Evolutionary conservation across 176 grass and related monocot genomes (phyloP), one percentile per base, ranked within the genome.

Genomic region (Oryza meridionalis): DNA sequence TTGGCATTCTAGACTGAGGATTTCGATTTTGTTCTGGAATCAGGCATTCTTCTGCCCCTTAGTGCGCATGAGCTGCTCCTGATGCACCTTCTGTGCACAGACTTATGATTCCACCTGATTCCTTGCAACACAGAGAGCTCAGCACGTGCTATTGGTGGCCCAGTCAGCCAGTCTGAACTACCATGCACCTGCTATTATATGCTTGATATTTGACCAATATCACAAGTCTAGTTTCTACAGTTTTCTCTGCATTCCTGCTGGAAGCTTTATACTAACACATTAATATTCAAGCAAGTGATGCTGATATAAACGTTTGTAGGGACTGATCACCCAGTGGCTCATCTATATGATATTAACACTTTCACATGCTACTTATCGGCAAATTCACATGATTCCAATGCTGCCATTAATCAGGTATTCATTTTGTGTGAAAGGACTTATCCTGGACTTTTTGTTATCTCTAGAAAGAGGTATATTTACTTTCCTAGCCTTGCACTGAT

Each of bases 341-440:
- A 98, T 90, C 81, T 98, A 33, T 98, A 95, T 77, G 96, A 95
- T 89, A 87, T 95, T 80, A 98, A 94, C 84, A 98, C 91, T 93
- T 98, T 98, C 84, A 88, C 87, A 86, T 95, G 96, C 87, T 98
- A 85, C 81, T 92, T 98, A 85, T 86, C 91, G 29, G 80, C 91
- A 85, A 92, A 95, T 79, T 50, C 74, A 11, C 89, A 89, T 67
- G 93, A 94, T 46, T 84, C 73, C 81, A 92, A 68, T 90, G 84
- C 93, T 72, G 87, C 93, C 64, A 98, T 98, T 79, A 98, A 98
- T 79, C 96, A 95, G 91, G 96, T 87, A 87, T 75, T 76, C 15
- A 43, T 26, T 83, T 19, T 72, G 10, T 40, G 72, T 83, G 21
- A 47, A 9, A 79, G 61, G 58, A 33, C 55, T 82, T 66, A 65